A percentile compares a stretch with the other conserved stretches of the same genome.
Evolutionary conservation across 768 basidiomycete genomes (phyloP).

Genomic region (Rhizopogon vulgaris): DNA sequence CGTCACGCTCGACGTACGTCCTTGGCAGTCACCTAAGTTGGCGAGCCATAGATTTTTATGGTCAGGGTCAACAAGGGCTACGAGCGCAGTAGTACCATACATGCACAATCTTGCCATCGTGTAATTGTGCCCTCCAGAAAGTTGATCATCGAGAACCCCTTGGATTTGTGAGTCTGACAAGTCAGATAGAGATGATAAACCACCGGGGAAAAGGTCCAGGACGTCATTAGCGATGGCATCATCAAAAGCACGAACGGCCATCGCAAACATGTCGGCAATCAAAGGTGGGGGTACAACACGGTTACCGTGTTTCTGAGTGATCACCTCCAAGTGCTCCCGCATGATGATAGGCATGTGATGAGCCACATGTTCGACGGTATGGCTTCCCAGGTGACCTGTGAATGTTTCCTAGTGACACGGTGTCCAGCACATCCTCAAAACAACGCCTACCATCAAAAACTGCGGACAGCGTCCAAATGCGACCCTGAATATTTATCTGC

Average conservation of each 20-base stretch:
- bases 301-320: conserved; percentile 29
- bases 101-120: conserved; percentile 65
- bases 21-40: conserved; percentile 78
- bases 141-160: conserved; percentile 58
- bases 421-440: conserved; percentile 4
- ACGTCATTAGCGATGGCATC: conserved; percentile 64
- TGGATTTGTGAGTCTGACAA: conserved; percentile 54
- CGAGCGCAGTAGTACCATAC: conserved; percentile 74
- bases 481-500: conserved; percentile 48
- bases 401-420: background rate
- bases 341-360: conserved; percentile 65
- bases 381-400: conserved; percentile 62
- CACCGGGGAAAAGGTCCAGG: conserved; percentile 52
- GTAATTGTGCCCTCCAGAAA: conserved; percentile 52
- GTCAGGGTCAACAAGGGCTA: conserved; percentile 66
- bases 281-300: conserved; percentile 38
- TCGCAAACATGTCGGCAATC: conserved; percentile 51
- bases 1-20: conserved; percentile 39
- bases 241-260: conserved; percentile 56
- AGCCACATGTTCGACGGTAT: conserved; percentile 63
- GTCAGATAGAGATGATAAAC: conserved; percentile 40
- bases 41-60: conserved; percentile 71
- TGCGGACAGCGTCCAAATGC: conserved; percentile 58
- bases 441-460: conserved; percentile 57
- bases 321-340: conserved; percentile 47